Base-by-base conservation (phyloP, 225 moss, liverwort and hornwort species). In the Sphagnum contortum region DNA sequence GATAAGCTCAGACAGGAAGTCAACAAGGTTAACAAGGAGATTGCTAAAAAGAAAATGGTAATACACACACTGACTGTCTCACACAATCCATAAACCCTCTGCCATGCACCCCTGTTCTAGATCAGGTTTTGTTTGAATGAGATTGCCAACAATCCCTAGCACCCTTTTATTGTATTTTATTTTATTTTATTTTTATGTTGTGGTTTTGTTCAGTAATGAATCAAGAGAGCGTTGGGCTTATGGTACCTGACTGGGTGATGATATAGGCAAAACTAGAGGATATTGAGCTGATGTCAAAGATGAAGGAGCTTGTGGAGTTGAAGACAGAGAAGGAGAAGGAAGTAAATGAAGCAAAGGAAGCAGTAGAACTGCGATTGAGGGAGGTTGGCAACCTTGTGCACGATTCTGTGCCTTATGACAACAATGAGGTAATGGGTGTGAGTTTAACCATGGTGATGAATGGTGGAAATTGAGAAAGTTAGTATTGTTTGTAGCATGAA, bases 311-410 rank as follows among this genome's bases (percentile, higher is more conserved):
- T 11, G 86, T 80, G 62, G 83, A 81, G 51, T 77, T 67, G 8
- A 76, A 81, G 51, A 9, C 54, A 3, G 81, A 73, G 0, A 84
- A 87, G 66, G 84, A 83, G 55, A 73, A 53, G 62, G 88, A 88
- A 64, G 79, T 79, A 44, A 65, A 63, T 4, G 73, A 90, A 54
- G 86, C 84, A 2, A 76, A 73, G 66, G 55, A 73, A 0, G 78
- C 75, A 47, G 70, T 88, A 72, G 88, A 92, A n/a, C 74, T 80
- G 0, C 82, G 73, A 48, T 67, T 92, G 71, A 82, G 79, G 66
- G 49, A 79, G 48, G 84, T 96, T 29, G 92, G 92, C 47, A 96
- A 96, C 70, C 65, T 96, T 66, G 95, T 96, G 66, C 95, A 92
- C 54, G 92, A 96, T 58, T 83, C 88, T 7, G 89, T 92, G 58